Evolutionary conservation across 192 early-diverging fungal genomes (phyloP).

Genomic region (Mortierella alpina): DNA sequence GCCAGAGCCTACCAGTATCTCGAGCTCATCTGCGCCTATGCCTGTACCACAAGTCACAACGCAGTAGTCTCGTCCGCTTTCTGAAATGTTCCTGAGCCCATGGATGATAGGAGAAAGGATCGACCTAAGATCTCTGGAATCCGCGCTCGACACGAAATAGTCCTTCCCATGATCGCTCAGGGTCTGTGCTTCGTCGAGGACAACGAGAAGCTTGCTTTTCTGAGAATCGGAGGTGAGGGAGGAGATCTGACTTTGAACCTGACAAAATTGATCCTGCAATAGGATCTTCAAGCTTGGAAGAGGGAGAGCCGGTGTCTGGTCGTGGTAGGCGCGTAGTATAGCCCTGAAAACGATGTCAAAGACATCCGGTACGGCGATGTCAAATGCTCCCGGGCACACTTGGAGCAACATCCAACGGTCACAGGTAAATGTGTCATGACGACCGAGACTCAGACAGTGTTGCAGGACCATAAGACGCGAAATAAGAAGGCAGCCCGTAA

Average conservation of each 20-base stretch:
- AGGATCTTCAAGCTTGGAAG: constrained; percentile 20
- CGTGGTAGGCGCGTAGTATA: constrained; percentile 27
- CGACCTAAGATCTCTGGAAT: constrained; percentile 25
- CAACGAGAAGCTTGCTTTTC: constrained; percentile 29
- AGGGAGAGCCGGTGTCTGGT: constrained; percentile 13
- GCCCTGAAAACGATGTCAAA: constrained; percentile 39
- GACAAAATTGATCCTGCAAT: constrained; percentile 31
- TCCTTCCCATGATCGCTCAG: constrained; percentile 34
- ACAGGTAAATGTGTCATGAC: constrained; percentile 42
- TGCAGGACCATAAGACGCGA: constrained; percentile 43
- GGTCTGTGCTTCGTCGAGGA: constrained; percentile 43
- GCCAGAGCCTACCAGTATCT: constrained; percentile 26
- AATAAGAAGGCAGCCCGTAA: constrained; percentile 38
- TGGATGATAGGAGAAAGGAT: constrained; percentile 37
- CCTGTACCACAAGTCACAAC: constrained; percentile 42
- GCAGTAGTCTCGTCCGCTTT: constrained; percentile 12
- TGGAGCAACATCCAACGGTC: constrained; percentile 52
- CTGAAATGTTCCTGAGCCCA: constrained; percentile 34
- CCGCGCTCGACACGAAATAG: constrained; percentile 26
- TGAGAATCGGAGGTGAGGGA: constrained; percentile 19
- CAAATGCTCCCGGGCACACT: constrained; percentile 53
- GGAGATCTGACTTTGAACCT: constrained; percentile 30
- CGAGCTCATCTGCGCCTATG: constrained; percentile 34
- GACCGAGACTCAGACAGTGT: constrained; percentile 43
- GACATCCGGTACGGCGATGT: constrained; percentile 29